Evolutionary conservation across 2,329 filamentous ascomycete species (phyloP), one percentile per base, ranked within the genome.

Genomic region (Penicillium vulpinum): DNA sequence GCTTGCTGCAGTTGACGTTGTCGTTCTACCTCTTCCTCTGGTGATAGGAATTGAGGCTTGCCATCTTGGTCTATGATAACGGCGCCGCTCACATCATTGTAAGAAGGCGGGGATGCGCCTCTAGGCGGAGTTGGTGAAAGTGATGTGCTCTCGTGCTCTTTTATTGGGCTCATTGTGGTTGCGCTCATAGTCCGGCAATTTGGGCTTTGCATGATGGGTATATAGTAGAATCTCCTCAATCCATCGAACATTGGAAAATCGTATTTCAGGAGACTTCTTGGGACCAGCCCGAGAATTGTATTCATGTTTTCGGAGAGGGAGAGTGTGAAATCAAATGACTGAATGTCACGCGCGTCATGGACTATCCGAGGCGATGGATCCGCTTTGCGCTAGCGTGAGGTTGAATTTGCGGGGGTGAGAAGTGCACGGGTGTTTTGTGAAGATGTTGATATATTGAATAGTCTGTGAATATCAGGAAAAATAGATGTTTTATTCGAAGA

Each of bases 81-180:
- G 13, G 66, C 58, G 16, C 64, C 67, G 46, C 64, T 68, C 13
- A 69, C 63, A 15, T 68, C 64, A 60, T 66, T 67, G 43, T 69
- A 69, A 10, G 52, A 48, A 3, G 67, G 67, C 5, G 67, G 54
- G 9, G 52, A 15, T 28, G 24, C 28, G 21, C 22, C n/a, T n/a
- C n/a, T n/a, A n/a, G n/a, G n/a, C n/a, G n/a, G n/a, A 35, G 16
- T 46, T 18, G 50, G n/a, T 22, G 29, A 18, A 26, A 18, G 2
- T 24, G 21, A 13, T 44, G 21, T 28, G 22, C 2, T 52, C 9
- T 26, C n/a, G 39, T 35, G 40, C 15, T 41, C 36, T 51, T 51
- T n/a, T n/a, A n/a, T n/a, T n/a, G n/a, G n/a, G n/a, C n/a, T n/a
- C n/a, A n/a, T n/a, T n/a, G n/a, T 35, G 28, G 49, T 51, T 40